Base-by-base conservation (phyloP, 345 rosid genomes). In the Pugionium cornutum region DNA sequence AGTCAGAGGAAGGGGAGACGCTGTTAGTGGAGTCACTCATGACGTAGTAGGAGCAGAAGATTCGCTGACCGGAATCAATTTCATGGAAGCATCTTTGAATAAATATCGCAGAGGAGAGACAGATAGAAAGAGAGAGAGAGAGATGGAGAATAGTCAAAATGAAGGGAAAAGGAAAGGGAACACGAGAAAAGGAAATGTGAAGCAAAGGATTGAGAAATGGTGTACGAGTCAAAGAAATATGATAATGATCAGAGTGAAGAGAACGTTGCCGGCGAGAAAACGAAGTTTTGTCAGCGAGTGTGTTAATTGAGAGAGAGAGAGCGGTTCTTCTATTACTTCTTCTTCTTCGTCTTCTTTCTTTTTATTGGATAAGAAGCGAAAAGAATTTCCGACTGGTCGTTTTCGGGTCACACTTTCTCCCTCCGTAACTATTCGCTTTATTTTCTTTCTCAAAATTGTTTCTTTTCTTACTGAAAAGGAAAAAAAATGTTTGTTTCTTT, bases 11-110 rank as follows among this genome's bases (percentile, higher is more conserved):
- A 74, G 73, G 73, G 67, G 89, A 81, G 65, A 87, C 81, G 68
- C 83, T 57, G 18, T 62, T 88, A 8, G 73, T 85, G 34, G 91
- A 89, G 73, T 82, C 95, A 79, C 78, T 83, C 97, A 92, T 92
- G 79, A 77, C 61, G 76, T 26, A 48, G 53, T 31, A 40, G 26
- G 41, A 44, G 34, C 2, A 40, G 39, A 56, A 58, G 62, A 62
- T 42, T 75, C 69, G 63, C 3, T 33, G 65, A 56, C n/a, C 11
- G 10, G 27, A 70, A 52, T 58, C 52, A 70, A 29, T 51, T 59
- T 73, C 62, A 67, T 54, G 47, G 54, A 62, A 67, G 64, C 73
- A 74, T 74, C 65, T 67, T 67, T 33, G 42, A 46, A 44, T 30
- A 58, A 25, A 56, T 70, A 52, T 46, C 52, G 49, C 49, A 66